phyloP scores from a whole-genome alignment of 2,329 filamentous ascomycete species.

The Acrocalymma vagum region DNA sequence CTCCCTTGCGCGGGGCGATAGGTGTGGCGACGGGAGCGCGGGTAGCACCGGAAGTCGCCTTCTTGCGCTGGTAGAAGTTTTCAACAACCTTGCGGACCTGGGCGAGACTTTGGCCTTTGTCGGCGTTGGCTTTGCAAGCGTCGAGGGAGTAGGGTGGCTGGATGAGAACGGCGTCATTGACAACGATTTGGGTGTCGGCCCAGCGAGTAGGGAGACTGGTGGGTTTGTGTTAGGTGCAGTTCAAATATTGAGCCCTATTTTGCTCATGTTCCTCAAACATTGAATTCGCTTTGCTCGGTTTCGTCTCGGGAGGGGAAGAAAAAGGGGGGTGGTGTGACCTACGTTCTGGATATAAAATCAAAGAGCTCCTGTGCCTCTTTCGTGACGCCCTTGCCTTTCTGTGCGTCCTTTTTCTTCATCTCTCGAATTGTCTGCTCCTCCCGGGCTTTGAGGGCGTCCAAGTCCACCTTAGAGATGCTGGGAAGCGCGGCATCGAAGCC shows the following conservation, averaged over 20 bases:
- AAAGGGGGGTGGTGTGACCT: constrained; percentile 25
- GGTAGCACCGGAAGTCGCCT: constrained; percentile 23
- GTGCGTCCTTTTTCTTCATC: constrained; percentile 65
- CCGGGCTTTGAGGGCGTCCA: constrained; percentile 61
- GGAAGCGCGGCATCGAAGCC: constrained; percentile 56
- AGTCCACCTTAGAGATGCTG: constrained; percentile 62
- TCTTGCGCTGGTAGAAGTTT: constrained; percentile 54
- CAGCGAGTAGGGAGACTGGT: constrained; percentile 63
- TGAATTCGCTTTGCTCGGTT: background rate
- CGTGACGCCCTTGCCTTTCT: constrained; percentile 67
- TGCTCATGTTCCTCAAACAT: too few relatives aligned
- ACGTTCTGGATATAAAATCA: constrained; percentile 67
- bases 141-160: constrained; percentile 65
- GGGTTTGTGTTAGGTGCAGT: constrained; percentile 10
- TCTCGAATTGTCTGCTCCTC: constrained; percentile 65
- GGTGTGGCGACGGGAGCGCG: constrained; percentile 40
- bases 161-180: constrained; percentile 68
- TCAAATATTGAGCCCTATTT: background rate
- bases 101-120: constrained; percentile 51
- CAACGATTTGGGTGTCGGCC: constrained; percentile 66
- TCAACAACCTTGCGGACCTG: constrained; percentile 58
- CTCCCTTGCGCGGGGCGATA: constrained; percentile 40
- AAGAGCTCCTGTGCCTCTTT: constrained; percentile 70
- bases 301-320: background rate
- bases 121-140: constrained; percentile 58